Conservation (phyloP, 2,329 filamentous ascomycete species). For the Beauveria rudraprayagi region DNA sequence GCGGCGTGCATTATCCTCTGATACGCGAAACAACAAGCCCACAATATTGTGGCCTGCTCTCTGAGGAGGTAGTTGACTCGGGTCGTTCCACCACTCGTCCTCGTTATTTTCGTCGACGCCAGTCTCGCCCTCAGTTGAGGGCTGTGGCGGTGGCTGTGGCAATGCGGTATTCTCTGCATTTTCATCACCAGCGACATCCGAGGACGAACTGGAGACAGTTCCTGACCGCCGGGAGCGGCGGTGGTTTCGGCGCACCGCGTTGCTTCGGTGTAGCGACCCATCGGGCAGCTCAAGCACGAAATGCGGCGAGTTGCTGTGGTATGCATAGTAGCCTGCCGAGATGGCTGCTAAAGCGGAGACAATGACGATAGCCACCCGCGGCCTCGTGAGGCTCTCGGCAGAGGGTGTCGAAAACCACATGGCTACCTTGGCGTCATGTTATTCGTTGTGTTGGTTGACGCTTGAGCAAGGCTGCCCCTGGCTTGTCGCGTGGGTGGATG, state of each 20-base stretch:
- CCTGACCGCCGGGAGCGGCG: conserved; percentile 29
- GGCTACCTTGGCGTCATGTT: conserved; percentile 27
- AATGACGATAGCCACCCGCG: conserved; percentile 46
- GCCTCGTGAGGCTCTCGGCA: conserved; percentile 47
- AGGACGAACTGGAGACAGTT: conserved; percentile 34
- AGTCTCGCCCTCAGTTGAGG: conserved; percentile 25
- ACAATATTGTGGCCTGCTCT: conserved; percentile 71
- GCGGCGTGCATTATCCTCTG: conserved; percentile 80
- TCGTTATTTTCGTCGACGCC: conserved; percentile 31
- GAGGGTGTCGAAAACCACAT: conserved; percentile 43
- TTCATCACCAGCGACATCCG: conserved; percentile 36
- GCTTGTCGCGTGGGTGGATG: not conserved
- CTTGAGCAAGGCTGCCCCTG: not conserved
- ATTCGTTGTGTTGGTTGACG: conserved; percentile 4
- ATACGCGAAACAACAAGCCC: conserved; percentile 81
- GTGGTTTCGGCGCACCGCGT: conserved; percentile 50
- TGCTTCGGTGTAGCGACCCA: conserved; percentile 53
- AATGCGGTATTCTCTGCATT: conserved; percentile 28
- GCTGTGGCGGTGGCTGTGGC: conserved; percentile 15
- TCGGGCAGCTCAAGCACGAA: conserved; percentile 16
- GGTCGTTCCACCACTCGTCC: conserved; percentile 47
- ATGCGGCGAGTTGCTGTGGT: conserved; percentile 28
- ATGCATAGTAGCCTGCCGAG: conserved; percentile 52
- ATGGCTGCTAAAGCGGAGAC: conserved; percentile 48
- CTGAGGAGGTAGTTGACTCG: conserved; percentile 31